Evolutionary conservation across 1,139 yeast species (phyloP).

Genomic region (Pichia inconspicua): DNA sequence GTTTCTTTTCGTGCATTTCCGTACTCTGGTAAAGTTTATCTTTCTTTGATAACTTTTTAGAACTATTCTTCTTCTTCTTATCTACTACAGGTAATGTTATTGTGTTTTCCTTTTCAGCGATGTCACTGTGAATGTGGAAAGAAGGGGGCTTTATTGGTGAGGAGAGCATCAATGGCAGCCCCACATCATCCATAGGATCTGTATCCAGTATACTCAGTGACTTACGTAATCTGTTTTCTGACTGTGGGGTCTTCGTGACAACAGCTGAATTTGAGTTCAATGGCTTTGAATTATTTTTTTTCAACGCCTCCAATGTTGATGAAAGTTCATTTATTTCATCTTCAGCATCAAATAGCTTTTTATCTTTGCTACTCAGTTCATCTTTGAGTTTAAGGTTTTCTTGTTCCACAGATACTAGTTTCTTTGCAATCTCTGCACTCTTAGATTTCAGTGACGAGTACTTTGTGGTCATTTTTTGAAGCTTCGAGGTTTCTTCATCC

Average conservation of each 20-base stretch:
- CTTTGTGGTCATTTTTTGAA: constrained; percentile 1
- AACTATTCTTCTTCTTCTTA: background rate
- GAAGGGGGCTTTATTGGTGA: constrained; percentile 11
- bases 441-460: constrained; percentile 6
- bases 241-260: background rate
- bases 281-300: background rate
- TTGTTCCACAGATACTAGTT: background rate
- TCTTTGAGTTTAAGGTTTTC: background rate
- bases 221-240: constrained; percentile 7
- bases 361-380: background rate
- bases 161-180: constrained; percentile 10
- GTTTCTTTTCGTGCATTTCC: constrained; percentile 6
- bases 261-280: background rate
- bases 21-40: constrained; percentile 2
- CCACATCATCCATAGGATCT: constrained; percentile 10
- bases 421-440: constrained; percentile 1
- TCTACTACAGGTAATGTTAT: constrained; percentile 2
- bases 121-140: constrained; percentile 13
- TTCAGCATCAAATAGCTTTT: background rate
- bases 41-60: background rate
- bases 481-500: constrained; percentile 1
- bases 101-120: constrained; percentile 4
- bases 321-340: constrained; percentile 1
- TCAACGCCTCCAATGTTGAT: background rate
- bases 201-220: constrained; percentile 9